Evolutionary conservation across 768 basidiomycete species (phyloP), one percentile per base, ranked within the genome.

Genomic region (Boletus tylopilopsis): DNA sequence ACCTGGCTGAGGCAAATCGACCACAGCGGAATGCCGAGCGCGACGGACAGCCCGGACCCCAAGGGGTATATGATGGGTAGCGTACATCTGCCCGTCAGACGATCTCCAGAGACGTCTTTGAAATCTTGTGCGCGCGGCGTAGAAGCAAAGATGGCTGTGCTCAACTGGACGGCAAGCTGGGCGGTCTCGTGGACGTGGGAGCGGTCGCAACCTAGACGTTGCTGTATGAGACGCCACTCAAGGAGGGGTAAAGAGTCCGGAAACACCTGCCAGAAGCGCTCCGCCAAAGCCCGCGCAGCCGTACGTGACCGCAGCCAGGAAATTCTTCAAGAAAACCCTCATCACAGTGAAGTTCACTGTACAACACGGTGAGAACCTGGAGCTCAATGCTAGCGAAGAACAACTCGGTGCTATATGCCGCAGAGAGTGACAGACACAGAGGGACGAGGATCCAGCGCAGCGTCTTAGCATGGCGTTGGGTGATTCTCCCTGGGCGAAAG

Each of bases 71-170:
- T 56, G 40, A 77, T 73, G 7, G 74, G 75, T 9, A 78, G 56
- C 0, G 76, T 77, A 7, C 54, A 45, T 35, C 76, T 59, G 7
- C 70, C 71, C 5, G 58, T 58, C 1, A 59, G 43, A 3, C 53
- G 52, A 48, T 76, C 77, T 5, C 76, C 75, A 21, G 64, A 61
- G 8, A 69, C 57, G 46, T 78, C 76, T 21, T 67, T 63, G 30
- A 68, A 69, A 41, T 69, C 64, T 52, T 68, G 62, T 3, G 57
- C 57, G 23, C 61, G 57, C 19, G 71, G 52, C 8, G 72, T 73
- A 9, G 68, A 67, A 1, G 60, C 53, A 27, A 68, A 64, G 1
- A 71, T 39, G 4, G 55, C 49, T 2, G 58, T 56, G 47, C 64
- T 72, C 30, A 62, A n/a, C 12, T 49, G 42, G 33, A 67, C 53